Percentiles rank a stretch among this genome's conserved stretches.
These are phyloP conservation scores for Xylariaceae sp. DNA, from an alignment of 2,329 filamentous ascomycete genomes.

Conservation along the genomic window DNA sequence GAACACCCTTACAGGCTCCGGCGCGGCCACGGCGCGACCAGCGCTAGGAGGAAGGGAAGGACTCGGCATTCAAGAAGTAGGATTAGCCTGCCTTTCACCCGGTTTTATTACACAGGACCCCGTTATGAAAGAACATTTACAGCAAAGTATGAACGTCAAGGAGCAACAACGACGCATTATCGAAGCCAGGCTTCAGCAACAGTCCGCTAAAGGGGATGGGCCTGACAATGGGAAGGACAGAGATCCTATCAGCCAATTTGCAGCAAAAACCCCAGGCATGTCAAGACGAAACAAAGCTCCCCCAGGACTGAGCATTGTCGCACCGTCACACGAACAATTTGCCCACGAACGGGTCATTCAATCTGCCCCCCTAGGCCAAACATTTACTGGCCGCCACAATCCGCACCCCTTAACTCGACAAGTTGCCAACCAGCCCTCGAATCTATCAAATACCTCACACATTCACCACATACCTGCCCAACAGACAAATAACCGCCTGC, in stretches of 20 bases:
- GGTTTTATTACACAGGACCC: slow-evolving; percentile 97
- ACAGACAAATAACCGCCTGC: slow-evolving; percentile 89
- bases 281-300: slow-evolving; percentile 78
- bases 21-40: slow-evolving; percentile 69
- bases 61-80: slow-evolving; percentile 87
- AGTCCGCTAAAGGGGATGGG: slow-evolving; percentile 78
- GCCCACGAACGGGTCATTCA: slow-evolving; percentile 95
- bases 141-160: slow-evolving; percentile 89
- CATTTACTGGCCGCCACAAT: slow-evolving; percentile 89
- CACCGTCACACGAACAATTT: slow-evolving; percentile 89
- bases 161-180: slow-evolving; percentile 96
- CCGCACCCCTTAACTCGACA: slow-evolving; percentile 78
- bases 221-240: slow-evolving; percentile 62
- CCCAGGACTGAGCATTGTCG: slow-evolving; percentile 90
- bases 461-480: slow-evolving; percentile 88
- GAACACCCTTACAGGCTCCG: slow-evolving; percentile 56
- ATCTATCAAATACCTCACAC: slow-evolving; percentile 82
- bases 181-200: slow-evolving; percentile 86
- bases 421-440: slow-evolving; percentile 80
- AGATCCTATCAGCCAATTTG: slow-evolving; percentile 53
- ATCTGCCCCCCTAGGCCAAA: slow-evolving; percentile 92
- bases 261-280: slow-evolving; percentile 75
- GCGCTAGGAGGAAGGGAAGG: slow-evolving; percentile 80
- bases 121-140: slow-evolving; percentile 93
- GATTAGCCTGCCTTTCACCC: slow-evolving; percentile 90